These are phyloP conservation scores for Salix caprea DNA, from an alignment of 345 rosid genomes.

Conservation along the genomic window DNA sequence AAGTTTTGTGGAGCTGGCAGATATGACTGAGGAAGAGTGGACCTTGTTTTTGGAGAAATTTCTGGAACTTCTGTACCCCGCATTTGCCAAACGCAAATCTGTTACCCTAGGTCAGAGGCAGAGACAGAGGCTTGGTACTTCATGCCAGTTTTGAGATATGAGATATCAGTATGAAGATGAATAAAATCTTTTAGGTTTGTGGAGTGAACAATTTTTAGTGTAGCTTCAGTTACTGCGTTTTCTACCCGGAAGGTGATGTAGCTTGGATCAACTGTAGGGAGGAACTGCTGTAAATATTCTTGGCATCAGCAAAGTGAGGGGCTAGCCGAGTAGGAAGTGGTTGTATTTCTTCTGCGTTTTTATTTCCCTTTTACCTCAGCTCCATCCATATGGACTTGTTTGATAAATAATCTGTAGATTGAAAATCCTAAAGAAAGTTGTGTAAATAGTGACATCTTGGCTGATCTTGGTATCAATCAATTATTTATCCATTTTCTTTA, in stretches of 20 bases:
- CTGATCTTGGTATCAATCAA: neutral
- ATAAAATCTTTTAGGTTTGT: constrained; percentile 20
- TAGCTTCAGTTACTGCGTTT: constrained; percentile 27
- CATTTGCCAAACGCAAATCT: constrained; percentile 64
- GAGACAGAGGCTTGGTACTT: constrained; percentile 93
- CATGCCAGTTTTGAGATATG: constrained; percentile 90
- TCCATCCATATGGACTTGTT: constrained; percentile 29
- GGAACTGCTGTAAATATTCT: constrained; percentile 43
- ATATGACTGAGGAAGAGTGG: constrained; percentile 90
- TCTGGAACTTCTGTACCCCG: constrained; percentile 63
- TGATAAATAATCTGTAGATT: constrained; percentile 56
- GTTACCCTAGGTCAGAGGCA: constrained; percentile 67
- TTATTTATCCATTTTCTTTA: neutral
- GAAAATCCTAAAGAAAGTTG: constrained; percentile 6
- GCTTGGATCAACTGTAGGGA: constrained; percentile 20
- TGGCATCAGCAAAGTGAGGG: constrained; percentile 27
- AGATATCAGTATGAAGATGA: neutral
- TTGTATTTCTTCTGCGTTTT: constrained; percentile 21
- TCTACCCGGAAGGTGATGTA: constrained; percentile 17
- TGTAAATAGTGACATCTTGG: constrained; percentile 16
- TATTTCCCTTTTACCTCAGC: neutral
- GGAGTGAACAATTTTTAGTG: constrained; percentile 20
- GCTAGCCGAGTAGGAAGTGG: constrained; percentile 24
- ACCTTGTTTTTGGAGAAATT: constrained; percentile 64
- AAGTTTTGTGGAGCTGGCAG: constrained; percentile 81